A percentile compares a stretch with the other conserved stretches of the same genome.
Conservation (phyloP, 1,284 basidiomycete genomes). For the Athelia sp. region DNA sequence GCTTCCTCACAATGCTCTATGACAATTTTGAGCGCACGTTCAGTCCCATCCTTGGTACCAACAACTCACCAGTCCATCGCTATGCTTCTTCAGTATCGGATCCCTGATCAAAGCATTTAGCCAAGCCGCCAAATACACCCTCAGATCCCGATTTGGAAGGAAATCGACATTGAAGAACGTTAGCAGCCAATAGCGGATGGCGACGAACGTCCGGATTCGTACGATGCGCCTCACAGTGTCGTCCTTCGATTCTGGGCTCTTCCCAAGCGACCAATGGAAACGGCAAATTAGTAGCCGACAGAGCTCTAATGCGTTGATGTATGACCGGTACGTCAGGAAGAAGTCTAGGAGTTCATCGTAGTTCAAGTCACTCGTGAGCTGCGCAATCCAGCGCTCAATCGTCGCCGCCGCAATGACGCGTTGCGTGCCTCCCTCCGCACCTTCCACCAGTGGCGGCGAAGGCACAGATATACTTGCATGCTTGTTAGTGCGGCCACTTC, state of each 20-base stretch:
- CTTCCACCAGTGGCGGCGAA: slow-evolving; percentile 22
- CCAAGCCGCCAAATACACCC: slow-evolving; percentile 70
- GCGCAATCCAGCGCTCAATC: slow-evolving; percentile 87
- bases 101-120: slow-evolving; percentile 71
- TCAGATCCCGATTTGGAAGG: slow-evolving; percentile 71
- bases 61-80: slow-evolving; percentile 63
- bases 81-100: slow-evolving; percentile 57
- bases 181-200: slow-evolving; percentile 80
- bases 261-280: slow-evolving; percentile 82
- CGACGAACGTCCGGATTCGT: slow-evolving; percentile 81
- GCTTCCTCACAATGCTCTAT: slow-evolving; percentile 71
- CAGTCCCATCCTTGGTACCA: background rate
- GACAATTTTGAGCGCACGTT: background rate
- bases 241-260: slow-evolving; percentile 46
- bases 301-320: slow-evolving; percentile 71
- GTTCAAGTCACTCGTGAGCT: slow-evolving; percentile 78
- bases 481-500: slow-evolving; percentile 17
- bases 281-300: slow-evolving; percentile 75
- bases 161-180: slow-evolving; percentile 88
- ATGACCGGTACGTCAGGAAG: slow-evolving; percentile 84
- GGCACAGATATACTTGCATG: slow-evolving; percentile 13
- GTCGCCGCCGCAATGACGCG: slow-evolving; percentile 77
- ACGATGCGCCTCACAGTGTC: slow-evolving; percentile 71
- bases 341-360: slow-evolving; percentile 82
- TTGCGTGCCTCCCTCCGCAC: slow-evolving; percentile 24